Base-by-base conservation (phyloP, 805 yeast genomes). In the Candida ovalis region DNA sequence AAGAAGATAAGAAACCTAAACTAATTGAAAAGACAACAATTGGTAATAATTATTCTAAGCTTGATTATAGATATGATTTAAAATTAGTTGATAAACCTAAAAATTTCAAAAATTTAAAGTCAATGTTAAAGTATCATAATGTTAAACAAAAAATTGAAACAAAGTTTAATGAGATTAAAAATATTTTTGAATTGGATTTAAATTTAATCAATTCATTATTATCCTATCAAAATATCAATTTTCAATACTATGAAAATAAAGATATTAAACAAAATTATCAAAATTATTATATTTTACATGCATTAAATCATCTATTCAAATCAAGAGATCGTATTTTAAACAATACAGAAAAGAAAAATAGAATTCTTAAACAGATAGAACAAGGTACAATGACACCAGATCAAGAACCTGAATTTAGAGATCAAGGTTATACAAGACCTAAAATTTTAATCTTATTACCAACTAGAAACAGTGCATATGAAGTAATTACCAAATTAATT, bases 341-440 rank as follows among this genome's bases (percentile, higher is more conserved):
- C 62, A 84, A 94, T 68, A 89, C 84, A 56, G 77, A 78, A 43
- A 81, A 80, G 56, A 73, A 73, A 50, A 79, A 73, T 33, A 62
- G 69, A 18, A 48, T 72, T 40, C 62, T 71, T 40, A 63, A 59
- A 37, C 56, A 58, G 37, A 55, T 65, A 9, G 70, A 71, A 23
- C 79, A 75, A 44, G 71, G 69, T 2, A 48, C 48, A 13, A 32
- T 52, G 3, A 59, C 58, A 3, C 60, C 60, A 4, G 57, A 54
- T 15, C 55, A 59, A 22, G 82, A 77, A 50, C 78, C 78, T 12
- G 95, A 88, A 58, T 75, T 77, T 54, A 72, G 96, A 47, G 99
- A 94, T 64, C 98, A 94, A 66, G 98, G 99, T 25, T 94, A 89
- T 64, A 91, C 97, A 0, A 76, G 98, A 52, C 96, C 99, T 1